These are phyloP conservation scores for Xylaria acuta DNA, from an alignment of 495 filamentous ascomycete genomes.

Conservation along the genomic window DNA sequence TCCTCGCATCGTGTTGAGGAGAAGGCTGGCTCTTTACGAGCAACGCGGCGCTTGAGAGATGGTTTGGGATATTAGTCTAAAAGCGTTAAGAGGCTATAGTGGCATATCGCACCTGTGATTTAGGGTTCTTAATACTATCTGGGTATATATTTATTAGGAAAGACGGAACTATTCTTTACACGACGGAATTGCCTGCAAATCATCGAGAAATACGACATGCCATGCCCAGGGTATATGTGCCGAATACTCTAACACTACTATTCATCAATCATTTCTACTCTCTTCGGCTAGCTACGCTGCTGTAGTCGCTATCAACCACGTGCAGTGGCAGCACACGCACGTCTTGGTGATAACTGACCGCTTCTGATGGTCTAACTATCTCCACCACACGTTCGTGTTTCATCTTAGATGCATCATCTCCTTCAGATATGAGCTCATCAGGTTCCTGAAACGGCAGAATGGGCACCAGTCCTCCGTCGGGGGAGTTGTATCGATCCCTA, in stretches of 20 bases:
- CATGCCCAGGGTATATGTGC: background rate
- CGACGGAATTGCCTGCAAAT: background rate
- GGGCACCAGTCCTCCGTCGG: background rate
- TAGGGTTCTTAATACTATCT: too few relatives aligned
- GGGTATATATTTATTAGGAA: too few relatives aligned
- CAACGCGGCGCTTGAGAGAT: too few relatives aligned
- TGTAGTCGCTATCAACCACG: background rate
- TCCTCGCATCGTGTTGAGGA: too few relatives aligned
- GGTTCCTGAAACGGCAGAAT: background rate
- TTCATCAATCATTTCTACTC: background rate
- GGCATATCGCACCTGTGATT: too few relatives aligned
- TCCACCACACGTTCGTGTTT: background rate
- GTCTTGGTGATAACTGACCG: background rate
- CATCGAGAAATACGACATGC: background rate
- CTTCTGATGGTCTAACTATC: background rate
- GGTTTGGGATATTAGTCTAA: too few relatives aligned
- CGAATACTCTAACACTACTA: background rate
- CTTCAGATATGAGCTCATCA: background rate
- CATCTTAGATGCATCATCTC: background rate
- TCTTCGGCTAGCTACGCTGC: background rate
- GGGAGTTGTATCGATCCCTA: slow-evolving; percentile 12
- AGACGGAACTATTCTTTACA: too few relatives aligned
- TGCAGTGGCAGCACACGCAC: background rate
- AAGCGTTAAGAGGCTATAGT: too few relatives aligned
- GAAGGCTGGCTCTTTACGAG: too few relatives aligned